These are phyloP conservation scores for Neolecta irregularis DNA, from an alignment of 1,139 yeast species.

Conservation along the genomic window DNA sequence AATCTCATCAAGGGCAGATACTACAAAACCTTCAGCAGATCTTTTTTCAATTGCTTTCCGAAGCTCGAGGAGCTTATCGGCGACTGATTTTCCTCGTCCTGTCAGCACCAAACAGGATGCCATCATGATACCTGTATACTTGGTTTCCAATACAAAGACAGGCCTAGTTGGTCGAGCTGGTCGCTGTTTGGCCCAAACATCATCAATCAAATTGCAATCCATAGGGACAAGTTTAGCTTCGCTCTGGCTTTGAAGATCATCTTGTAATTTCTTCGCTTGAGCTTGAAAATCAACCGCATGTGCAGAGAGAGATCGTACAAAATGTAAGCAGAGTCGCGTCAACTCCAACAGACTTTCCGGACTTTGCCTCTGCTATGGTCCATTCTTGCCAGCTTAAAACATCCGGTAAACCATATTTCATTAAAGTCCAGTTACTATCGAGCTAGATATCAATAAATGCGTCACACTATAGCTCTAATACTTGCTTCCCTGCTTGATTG, in stretches of 20 bases:
- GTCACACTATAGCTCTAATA: too few relatives aligned
- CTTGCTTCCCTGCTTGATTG: conserved; percentile 77
- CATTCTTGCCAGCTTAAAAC: conserved; percentile 83
- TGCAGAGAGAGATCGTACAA: not conserved
- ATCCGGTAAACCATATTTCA: conserved; percentile 61
- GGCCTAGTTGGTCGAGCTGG: conserved; percentile 25
- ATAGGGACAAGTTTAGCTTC: conserved; percentile 49
- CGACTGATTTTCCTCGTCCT: conserved; percentile 20
- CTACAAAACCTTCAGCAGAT: conserved; percentile 35
- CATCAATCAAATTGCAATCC: conserved; percentile 54
- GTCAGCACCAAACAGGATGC: not conserved
- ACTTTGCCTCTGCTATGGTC: conserved; percentile 37
- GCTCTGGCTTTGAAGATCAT: conserved; percentile 21
- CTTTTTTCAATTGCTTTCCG: conserved; percentile 31
- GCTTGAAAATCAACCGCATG: conserved; percentile 5
- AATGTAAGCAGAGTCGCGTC: conserved; percentile 56
- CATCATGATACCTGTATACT: conserved; percentile 27
- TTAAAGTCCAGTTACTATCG: conserved; percentile 65
- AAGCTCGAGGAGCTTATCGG: conserved; percentile 33
- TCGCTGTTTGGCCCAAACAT: conserved; percentile 44
- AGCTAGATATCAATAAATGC: too few relatives aligned
- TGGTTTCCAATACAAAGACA: conserved; percentile 21
- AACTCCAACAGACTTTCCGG: conserved; percentile 30
- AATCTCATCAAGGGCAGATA: conserved; percentile 72
- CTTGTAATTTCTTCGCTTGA: conserved; percentile 21